A percentile compares a stretch with the other conserved stretches of the same genome.
Conservation (phyloP, 768 basidiomycete genomes). For the Chalciporus sphaerocephalus region DNA sequence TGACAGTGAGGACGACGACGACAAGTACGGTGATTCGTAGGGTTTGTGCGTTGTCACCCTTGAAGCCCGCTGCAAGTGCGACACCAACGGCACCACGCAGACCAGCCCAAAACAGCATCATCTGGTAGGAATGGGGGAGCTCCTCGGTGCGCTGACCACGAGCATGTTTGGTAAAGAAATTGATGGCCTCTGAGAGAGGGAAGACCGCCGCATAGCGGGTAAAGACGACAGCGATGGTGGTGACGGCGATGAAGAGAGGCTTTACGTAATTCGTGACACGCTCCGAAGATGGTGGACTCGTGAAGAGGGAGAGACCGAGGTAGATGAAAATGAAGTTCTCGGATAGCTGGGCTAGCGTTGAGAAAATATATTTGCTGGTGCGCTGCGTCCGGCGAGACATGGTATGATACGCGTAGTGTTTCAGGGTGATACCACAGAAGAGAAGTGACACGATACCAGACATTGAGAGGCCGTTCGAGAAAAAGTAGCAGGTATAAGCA, state of each 20-base stretch:
- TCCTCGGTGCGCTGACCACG: slow-evolving; percentile 87
- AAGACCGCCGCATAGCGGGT: slow-evolving; percentile 96
- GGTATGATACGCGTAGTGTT: slow-evolving; percentile 99
- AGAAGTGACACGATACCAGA: slow-evolving; percentile 95
- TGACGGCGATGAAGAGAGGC: slow-evolving; percentile 90
- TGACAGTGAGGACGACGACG: slow-evolving; percentile 90
- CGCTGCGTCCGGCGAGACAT: slow-evolving; percentile 95
- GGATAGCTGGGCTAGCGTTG: slow-evolving; percentile 86
- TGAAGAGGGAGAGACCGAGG: slow-evolving; percentile 96
- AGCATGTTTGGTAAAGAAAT: slow-evolving; percentile 80
- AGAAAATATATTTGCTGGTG: slow-evolving; percentile 93
- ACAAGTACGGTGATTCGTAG: slow-evolving; percentile 91
- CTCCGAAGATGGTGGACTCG: slow-evolving; percentile 71
- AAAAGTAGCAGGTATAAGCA: slow-evolving; percentile 97
- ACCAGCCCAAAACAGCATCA: slow-evolving; percentile 99
- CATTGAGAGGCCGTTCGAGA: slow-evolving; percentile 94
- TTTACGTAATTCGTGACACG: slow-evolving; percentile 84
- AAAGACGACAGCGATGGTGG: slow-evolving; percentile 87
- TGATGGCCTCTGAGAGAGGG: slow-evolving; percentile 92
- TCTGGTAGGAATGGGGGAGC: slow-evolving; percentile 95
- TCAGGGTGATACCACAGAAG: slow-evolving; percentile 98
- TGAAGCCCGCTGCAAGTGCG: slow-evolving; percentile 93
- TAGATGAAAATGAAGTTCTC: slow-evolving; percentile 99
- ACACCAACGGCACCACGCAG: slow-evolving; percentile 96
- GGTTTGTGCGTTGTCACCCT: slow-evolving; percentile 87